Percentiles rank a stretch among this genome's conserved stretches.
Conservation (phyloP, 2,329 filamentous ascomycete species). For the Fusarium vanettenii region DNA sequence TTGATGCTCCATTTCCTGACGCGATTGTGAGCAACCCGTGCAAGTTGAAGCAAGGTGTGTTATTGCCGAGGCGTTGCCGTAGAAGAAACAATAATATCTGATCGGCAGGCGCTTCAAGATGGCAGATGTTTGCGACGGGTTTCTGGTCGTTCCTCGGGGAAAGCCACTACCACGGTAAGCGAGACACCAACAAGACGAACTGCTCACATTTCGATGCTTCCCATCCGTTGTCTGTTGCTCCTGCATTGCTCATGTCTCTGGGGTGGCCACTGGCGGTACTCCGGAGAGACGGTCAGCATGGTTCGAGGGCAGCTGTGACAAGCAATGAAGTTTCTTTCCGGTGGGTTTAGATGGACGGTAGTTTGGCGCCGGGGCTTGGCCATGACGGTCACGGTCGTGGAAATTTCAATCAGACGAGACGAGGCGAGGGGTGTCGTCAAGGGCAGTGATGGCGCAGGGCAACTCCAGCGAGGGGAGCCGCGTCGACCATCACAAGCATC, state of each 20-base stretch:
- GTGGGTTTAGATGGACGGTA: constrained; percentile 21
- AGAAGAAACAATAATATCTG: constrained; percentile 41
- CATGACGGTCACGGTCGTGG: constrained; percentile 9
- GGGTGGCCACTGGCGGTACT: constrained; percentile 10
- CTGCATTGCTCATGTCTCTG: constrained; percentile 9
- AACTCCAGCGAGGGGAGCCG: constrained; percentile 16
- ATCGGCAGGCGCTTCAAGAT: constrained; percentile 32
- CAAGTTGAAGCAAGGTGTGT: constrained; percentile 1
- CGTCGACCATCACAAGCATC: constrained; percentile 16
- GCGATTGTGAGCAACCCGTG: background rate
- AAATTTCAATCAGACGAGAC: constrained; percentile 33
- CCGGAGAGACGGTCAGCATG: constrained; percentile 10
- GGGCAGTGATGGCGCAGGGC: constrained; percentile 36
- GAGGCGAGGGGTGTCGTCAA: constrained; percentile 34
- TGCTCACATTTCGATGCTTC: constrained; percentile 23
- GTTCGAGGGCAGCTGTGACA: constrained; percentile 13
- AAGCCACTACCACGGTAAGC: constrained; percentile 2
- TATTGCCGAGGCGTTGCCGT: constrained; percentile 21
- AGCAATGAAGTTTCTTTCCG: constrained; percentile 14
- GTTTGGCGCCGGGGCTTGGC: constrained; percentile 18
- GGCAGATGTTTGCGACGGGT: constrained; percentile 39
- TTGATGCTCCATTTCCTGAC: constrained; percentile 28
- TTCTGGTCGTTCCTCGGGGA: constrained; percentile 20
- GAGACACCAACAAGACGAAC: constrained; percentile 20
- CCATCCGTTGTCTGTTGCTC: background rate